Conservation (phyloP, 352 stramenopile genomes). For the Peronospora tabacina region DNA sequence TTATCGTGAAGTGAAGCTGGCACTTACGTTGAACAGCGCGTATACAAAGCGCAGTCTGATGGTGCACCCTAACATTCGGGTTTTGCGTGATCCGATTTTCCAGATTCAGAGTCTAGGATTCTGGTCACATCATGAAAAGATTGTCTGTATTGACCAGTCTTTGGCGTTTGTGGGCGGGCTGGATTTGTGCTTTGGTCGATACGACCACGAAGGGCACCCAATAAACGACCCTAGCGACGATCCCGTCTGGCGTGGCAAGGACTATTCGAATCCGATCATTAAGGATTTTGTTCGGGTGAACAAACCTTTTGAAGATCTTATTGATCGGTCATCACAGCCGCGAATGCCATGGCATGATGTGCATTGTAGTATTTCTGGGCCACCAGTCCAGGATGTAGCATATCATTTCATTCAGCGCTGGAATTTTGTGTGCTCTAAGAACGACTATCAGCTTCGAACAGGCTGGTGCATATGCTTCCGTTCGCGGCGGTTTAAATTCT, state of each 20-base stretch:
- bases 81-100: slow-evolving; percentile 87
- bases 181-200: slow-evolving; percentile 86
- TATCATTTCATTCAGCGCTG: slow-evolving; percentile 89
- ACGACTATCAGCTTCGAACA: slow-evolving; percentile 78
- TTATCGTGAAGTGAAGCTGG: slow-evolving; percentile 86
- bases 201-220: slow-evolving; percentile 70
- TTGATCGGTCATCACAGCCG: slow-evolving; percentile 66
- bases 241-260: slow-evolving; percentile 74
- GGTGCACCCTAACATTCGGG: slow-evolving; percentile 81
- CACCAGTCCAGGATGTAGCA: slow-evolving; percentile 75
- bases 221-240: slow-evolving; percentile 58
- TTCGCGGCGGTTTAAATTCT: slow-evolving; percentile 72
- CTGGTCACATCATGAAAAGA: slow-evolving; percentile 92
- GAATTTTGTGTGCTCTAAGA: slow-evolving; percentile 88
- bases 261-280: slow-evolving; percentile 87
- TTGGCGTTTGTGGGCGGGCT: slow-evolving; percentile 77
- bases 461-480: slow-evolving; percentile 85
- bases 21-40: slow-evolving; percentile 82
- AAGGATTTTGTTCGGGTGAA: slow-evolving; percentile 86
- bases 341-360: slow-evolving; percentile 89
- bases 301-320: slow-evolving; percentile 76
- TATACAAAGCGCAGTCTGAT: slow-evolving; percentile 80
- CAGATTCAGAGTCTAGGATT: slow-evolving; percentile 86
- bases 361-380: slow-evolving; percentile 75
- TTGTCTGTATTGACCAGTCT: slow-evolving; percentile 86